These are phyloP conservation scores for Zychaea mexicana DNA, from an alignment of 371 early-diverging fungal species.

Conservation along the genomic window DNA sequence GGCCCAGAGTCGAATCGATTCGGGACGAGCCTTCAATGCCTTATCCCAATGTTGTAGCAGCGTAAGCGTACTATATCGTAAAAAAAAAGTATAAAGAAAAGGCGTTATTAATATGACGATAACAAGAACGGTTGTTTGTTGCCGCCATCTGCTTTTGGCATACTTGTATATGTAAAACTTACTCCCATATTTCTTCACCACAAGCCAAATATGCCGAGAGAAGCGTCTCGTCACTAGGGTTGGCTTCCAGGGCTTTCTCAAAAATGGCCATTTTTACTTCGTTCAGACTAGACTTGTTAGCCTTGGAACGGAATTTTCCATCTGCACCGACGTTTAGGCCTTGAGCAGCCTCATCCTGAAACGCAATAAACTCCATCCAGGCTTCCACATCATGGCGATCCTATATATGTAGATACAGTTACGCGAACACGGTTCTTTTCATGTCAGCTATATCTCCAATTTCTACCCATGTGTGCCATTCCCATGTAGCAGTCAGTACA, in stretches of 20 bases:
- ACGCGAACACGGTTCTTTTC: no score
- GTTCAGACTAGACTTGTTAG: constrained; percentile 46
- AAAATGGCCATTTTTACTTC: constrained; percentile 79
- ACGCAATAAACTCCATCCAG: constrained; percentile 74
- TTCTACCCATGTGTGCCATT: no score
- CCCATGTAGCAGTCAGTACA: no score
- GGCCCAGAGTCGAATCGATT: constrained; percentile 68
- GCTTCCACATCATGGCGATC: constrained; percentile 59
- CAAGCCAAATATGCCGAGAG: constrained; percentile 62
- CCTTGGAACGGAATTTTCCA: constrained; percentile 17
- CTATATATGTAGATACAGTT: constrained; percentile 37
- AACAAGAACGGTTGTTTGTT: no score
- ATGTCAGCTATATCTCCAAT: no score
- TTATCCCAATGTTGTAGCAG: constrained; percentile 76
- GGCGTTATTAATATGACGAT: no score
- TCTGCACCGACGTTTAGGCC: constrained; percentile 23
- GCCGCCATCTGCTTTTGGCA: no score
- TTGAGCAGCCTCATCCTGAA: constrained; percentile 63
- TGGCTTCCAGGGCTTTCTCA: constrained; percentile 68
- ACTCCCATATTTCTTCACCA: constrained; percentile 66
- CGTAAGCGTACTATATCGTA: constrained; percentile 43
- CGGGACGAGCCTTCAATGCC: constrained; percentile 49
- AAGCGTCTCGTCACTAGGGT: constrained; percentile 64
- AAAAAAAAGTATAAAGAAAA: no score
- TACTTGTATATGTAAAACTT: constrained; percentile 26